A percentile compares a stretch with the other conserved stretches of the same genome.
Evolutionary conservation across 140 eudicot species (phyloP).

Genomic region (Stevia rebaudiana): DNA sequence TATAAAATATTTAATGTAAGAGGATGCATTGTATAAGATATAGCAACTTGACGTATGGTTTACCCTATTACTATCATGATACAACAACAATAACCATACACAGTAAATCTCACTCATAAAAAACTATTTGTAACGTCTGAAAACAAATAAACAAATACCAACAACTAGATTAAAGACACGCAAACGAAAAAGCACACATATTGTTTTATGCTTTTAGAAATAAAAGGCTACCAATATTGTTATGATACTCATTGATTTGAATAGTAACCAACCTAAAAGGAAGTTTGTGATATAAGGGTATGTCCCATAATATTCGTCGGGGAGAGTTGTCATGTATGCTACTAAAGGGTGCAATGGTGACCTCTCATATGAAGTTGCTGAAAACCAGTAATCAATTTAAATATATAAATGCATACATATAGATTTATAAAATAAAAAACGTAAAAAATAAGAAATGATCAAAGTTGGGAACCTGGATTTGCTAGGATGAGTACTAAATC

Average conservation of each 20-base stretch:
- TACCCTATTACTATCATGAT: no score
- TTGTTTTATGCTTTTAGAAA: no score
- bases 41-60: not conserved
- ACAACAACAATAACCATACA: no score
- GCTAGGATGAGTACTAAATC: constrained; percentile 72
- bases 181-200: no score
- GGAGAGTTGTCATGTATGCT: constrained; percentile 47
- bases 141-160: no score
- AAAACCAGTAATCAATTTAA: constrained; percentile 10
- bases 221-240: no score
- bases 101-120: no score
- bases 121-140: no score
- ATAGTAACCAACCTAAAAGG: constrained; percentile 48
- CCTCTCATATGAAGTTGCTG: constrained; percentile 85
- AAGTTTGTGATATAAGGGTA: constrained; percentile 58
- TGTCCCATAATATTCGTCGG: constrained; percentile 42
- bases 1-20: not conserved
- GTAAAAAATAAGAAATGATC: not conserved
- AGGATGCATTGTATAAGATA: not conserved
- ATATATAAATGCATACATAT: not conserved
- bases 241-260: not conserved
- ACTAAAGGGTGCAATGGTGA: constrained; percentile 51
- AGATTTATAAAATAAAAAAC: not conserved
- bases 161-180: no score
- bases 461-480: constrained; percentile 52